phyloP scores from a whole-genome alignment of 1,284 basidiomycete genomes.

The Cryptococcus floricola region DNA sequence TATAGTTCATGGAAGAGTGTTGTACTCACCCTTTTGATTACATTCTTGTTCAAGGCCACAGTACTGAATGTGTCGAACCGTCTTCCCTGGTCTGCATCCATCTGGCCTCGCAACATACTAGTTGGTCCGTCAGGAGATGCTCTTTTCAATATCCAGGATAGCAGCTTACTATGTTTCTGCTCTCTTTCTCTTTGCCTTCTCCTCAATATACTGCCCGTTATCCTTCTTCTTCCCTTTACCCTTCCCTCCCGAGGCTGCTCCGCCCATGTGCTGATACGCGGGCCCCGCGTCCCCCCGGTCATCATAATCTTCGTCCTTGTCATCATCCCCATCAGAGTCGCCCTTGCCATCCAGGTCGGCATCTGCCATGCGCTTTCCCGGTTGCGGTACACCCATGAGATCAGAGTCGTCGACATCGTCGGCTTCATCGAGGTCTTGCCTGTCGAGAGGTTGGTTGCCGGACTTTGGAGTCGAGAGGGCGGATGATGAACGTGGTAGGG shows the following conservation, averaged over 20 bases:
- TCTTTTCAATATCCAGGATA: neutral
- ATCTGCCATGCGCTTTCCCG: conserved; percentile 8
- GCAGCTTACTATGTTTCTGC: conserved; percentile 13
- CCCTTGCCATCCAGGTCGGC: conserved; percentile 16
- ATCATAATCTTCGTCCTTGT: conserved; percentile 9
- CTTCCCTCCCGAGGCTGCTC: neutral
- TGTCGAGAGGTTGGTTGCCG: conserved; percentile 4
- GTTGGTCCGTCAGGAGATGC: neutral
- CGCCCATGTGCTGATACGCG: neutral
- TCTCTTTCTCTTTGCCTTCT: conserved; percentile 12
- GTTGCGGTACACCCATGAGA: conserved; percentile 11
- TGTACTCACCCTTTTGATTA: conserved; percentile 33
- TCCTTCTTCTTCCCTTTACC: conserved; percentile 4
- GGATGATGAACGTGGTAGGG: conserved; percentile 5
- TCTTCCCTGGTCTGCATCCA: conserved; percentile 38
- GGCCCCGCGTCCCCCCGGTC: neutral
- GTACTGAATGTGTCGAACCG: conserved; percentile 41
- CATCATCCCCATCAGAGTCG: conserved; percentile 12
- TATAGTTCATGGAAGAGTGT: neutral
- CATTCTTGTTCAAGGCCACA: conserved; percentile 30
- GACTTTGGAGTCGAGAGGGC: conserved; percentile 3
- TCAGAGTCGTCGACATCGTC: conserved; percentile 23
- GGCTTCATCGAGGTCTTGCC: conserved; percentile 17
- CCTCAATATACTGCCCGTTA: conserved; percentile 8
- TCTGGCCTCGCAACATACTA: conserved; percentile 33